Percentiles rank a stretch among this genome's conserved stretches.
phyloP scores from a whole-genome alignment of 176 grass and related monocot genomes.

The Carex parvula region DNA sequence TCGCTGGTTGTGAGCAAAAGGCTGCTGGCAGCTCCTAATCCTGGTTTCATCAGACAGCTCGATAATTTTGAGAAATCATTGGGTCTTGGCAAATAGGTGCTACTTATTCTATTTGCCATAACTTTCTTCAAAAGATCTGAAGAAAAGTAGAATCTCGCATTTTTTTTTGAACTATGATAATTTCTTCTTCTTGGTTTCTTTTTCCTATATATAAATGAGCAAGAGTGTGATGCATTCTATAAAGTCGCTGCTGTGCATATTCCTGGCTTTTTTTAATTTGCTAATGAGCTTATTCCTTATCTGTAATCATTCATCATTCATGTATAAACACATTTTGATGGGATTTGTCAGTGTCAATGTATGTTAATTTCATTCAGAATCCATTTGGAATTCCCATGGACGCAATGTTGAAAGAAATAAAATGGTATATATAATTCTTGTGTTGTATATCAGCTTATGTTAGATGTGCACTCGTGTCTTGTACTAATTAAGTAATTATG shows the following conservation, averaged over 20 bases:
- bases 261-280: not conserved
- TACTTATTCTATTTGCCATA: not conserved
- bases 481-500: too few species aligned
- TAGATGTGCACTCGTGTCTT: too few species aligned
- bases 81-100: conserved; percentile 12
- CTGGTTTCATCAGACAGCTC: conserved; percentile 17
- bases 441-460: too few species aligned
- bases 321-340: not conserved
- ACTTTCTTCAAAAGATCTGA: not conserved
- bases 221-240: not conserved
- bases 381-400: not conserved
- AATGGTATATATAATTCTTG: too few species aligned
- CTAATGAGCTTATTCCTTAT: not conserved
- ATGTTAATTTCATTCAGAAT: not conserved
- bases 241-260: not conserved
- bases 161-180: not conserved
- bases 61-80: conserved; percentile 19
- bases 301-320: not conserved
- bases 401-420: too few species aligned
- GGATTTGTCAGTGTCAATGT: not conserved
- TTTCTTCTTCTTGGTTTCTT: not conserved
- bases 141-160: not conserved
- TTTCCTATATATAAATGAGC: not conserved
- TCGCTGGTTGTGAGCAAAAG: conserved; percentile 14
- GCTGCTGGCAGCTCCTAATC: conserved; percentile 6